Evolutionary conservation across 1,139 yeast genomes (phyloP).

Genomic region (Kluyveromyces sp.): DNA sequence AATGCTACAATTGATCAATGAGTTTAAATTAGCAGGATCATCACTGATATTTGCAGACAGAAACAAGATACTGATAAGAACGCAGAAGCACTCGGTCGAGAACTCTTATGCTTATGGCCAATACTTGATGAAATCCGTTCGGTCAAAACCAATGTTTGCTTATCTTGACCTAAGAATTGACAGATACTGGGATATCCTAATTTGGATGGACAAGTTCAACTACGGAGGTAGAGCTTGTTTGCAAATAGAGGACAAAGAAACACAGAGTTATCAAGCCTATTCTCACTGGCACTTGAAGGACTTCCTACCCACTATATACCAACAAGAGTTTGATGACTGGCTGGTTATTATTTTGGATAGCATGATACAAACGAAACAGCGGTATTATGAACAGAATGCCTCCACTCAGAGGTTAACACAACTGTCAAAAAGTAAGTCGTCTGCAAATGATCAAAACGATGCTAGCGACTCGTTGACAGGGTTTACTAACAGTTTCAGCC

Average conservation of each 20-base stretch:
- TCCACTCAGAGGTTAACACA: conserved; percentile 63
- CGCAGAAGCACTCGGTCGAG: conserved; percentile 72
- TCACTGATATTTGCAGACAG: conserved; percentile 74
- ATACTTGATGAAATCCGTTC: conserved; percentile 68
- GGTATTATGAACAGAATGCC: conserved; percentile 34
- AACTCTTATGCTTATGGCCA: conserved; percentile 93
- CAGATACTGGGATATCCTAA: conserved; percentile 81
- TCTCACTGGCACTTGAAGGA: conserved; percentile 78
- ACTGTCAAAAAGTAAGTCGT: conserved; percentile 42
- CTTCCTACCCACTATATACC: conserved; percentile 68
- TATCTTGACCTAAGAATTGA: conserved; percentile 69
- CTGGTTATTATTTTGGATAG: conserved; percentile 67
- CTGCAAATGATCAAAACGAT: conserved; percentile 33
- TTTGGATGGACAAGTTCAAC: conserved; percentile 94
- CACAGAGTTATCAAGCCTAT: conserved; percentile 50
- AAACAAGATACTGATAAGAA: conserved; percentile 64
- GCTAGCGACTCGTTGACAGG: conserved; percentile 35
- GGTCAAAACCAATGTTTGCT: conserved; percentile 76
- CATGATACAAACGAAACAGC: conserved; percentile 49
- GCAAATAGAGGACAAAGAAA: conserved; percentile 50
- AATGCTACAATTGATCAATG: conserved; percentile 71
- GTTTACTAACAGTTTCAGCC: conserved; percentile 44
- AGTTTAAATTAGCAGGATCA: conserved; percentile 72
- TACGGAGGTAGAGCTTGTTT: conserved; percentile 77
- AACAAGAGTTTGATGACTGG: conserved; percentile 86